These are phyloP conservation scores for Neurospora sp. DNA, from an alignment of 495 filamentous ascomycete species.

Conservation along the genomic window DNA sequence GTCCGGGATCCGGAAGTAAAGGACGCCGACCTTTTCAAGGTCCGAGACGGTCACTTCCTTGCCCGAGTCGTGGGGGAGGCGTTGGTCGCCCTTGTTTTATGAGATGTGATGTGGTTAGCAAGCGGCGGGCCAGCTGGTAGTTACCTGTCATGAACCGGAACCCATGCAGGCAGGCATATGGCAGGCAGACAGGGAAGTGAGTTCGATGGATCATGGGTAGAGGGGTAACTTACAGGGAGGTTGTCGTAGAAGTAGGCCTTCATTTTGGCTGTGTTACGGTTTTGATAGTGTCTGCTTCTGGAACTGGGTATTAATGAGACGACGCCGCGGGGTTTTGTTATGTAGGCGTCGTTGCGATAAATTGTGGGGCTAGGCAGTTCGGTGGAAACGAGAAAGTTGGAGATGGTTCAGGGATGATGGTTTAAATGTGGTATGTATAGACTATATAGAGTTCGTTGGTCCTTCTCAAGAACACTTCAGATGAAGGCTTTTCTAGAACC, in stretches of 20 bases:
- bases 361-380: background rate
- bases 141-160: background rate
- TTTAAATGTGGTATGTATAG: background rate
- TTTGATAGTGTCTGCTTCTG: background rate
- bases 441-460: background rate
- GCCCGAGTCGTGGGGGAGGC: constrained; percentile 79
- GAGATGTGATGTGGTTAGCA: too few relatives aligned
- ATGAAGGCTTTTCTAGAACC: background rate
- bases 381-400: background rate
- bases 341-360: background rate
- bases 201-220: background rate
- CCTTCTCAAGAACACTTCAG: background rate
- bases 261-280: constrained; percentile 39
- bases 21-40: constrained; percentile 65
- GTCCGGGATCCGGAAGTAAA: constrained; percentile 59
- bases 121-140: too few relatives aligned
- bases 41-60: constrained; percentile 47
- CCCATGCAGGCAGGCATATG: constrained; percentile 4
- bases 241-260: constrained; percentile 81
- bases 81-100: constrained; percentile 70
- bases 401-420: background rate
- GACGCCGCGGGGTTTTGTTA: background rate
- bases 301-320: background rate
- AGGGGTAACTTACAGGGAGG: constrained; percentile 46
- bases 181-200: background rate